Conservation (phyloP, 2,329 filamentous ascomycete species). For the Pseudogymnoascus sp. region DNA sequence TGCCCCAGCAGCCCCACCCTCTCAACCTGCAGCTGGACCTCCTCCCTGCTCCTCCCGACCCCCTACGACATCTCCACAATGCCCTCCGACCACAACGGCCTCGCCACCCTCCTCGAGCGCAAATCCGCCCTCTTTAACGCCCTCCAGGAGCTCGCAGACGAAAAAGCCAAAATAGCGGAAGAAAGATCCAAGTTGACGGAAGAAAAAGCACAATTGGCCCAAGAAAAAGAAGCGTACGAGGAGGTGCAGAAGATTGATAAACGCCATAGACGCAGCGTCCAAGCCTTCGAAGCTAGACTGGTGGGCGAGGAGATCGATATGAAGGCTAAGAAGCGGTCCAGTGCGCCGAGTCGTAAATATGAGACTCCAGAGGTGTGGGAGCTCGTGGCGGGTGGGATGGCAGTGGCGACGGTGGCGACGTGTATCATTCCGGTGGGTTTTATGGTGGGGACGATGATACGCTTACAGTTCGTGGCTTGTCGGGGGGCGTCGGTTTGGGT, state of each 20-base stretch:
- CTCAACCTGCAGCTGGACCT: neutral
- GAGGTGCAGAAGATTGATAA: neutral
- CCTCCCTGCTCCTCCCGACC: neutral
- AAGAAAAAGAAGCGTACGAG: no score
- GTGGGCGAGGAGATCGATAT: neutral
- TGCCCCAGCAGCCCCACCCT: neutral
- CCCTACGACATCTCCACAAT: neutral
- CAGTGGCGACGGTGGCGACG: no score
- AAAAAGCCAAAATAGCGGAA: neutral
- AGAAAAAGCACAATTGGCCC: neutral
- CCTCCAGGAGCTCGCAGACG: neutral
- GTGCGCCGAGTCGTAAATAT: no score
- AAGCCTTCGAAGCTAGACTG: no score
- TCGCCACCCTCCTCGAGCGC: neutral
- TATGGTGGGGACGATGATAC: no score
- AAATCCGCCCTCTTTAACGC: neutral
- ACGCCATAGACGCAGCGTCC: neutral
- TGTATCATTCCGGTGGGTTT: no score
- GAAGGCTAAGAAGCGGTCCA: neutral
- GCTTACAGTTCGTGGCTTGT: no score
- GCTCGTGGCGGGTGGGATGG: no score
- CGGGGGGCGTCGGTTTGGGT: no score
- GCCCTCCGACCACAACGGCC: no score
- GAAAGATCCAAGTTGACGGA: no score
- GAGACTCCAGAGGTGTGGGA: no score